Conservation (phyloP, 345 rosid species). For the Clausena lansium region DNA sequence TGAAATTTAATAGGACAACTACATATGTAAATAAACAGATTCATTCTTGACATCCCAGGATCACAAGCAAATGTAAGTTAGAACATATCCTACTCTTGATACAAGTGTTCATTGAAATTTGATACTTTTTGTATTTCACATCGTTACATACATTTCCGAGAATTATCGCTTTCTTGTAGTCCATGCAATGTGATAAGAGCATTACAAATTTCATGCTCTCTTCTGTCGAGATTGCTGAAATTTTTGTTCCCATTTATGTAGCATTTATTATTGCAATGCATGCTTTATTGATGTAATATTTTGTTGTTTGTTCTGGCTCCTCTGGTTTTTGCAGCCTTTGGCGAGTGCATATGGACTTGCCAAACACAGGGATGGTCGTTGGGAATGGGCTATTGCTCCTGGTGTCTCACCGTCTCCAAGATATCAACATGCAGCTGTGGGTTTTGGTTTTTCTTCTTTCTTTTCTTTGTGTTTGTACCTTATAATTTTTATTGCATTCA, state of each 20-base stretch:
- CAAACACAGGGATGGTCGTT: conserved; percentile 98
- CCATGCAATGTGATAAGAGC: not conserved
- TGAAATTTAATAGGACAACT: not conserved
- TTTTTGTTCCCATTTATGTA: conserved; percentile 7
- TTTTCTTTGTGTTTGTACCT: not conserved
- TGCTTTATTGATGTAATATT: conserved; percentile 14
- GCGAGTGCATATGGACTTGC: conserved; percentile 99
- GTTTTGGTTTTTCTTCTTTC: conserved; percentile 29
- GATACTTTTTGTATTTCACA: not conserved
- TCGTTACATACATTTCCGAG: not conserved
- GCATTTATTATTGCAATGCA: conserved; percentile 8
- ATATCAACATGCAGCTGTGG: conserved; percentile 99
- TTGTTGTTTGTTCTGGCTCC: not conserved
- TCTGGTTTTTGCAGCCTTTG: conserved; percentile 59
- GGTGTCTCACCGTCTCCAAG: conserved; percentile 98
- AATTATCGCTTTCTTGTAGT: not conserved
- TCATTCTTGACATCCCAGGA: not conserved
- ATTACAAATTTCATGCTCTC: no score
- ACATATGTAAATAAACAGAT: not conserved
- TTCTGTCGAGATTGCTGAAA: not conserved
- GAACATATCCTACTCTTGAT: not conserved
- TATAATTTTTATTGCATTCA: not conserved
- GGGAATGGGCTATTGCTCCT: conserved; percentile 99
- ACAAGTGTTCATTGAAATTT: not conserved
- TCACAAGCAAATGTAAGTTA: not conserved